Evolutionary conservation across 306 rosid genomes (phyloP).

Genomic region (Purshia tridentata): DNA sequence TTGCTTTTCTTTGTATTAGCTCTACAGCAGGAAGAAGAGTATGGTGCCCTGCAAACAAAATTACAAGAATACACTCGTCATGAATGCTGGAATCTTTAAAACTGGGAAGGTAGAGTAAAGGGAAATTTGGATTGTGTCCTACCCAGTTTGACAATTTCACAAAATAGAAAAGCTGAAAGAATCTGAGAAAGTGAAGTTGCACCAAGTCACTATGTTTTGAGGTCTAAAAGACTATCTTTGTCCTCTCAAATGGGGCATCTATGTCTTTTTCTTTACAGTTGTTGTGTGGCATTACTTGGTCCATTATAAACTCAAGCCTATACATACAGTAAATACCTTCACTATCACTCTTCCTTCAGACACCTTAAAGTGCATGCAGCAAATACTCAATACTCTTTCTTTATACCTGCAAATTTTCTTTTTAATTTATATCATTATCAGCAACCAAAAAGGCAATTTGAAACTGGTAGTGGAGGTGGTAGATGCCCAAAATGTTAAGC

Average conservation of each 20-base stretch:
- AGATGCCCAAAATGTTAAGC: conserved; percentile 2
- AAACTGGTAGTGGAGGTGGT: conserved; percentile 26
- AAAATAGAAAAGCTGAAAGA: conserved; percentile 32
- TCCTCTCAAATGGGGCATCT: conserved; percentile 41
- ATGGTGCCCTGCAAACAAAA: conserved; percentile 10
- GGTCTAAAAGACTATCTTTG: conserved; percentile 47
- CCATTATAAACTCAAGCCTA: conserved; percentile 27
- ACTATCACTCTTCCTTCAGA: conserved; percentile 22
- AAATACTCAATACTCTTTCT: conserved; percentile 4
- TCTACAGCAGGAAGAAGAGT: conserved; percentile 18
- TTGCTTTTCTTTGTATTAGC: conserved; percentile 16
- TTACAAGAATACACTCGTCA: conserved; percentile 20
- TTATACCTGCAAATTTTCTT: not conserved
- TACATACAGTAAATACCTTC: conserved; percentile 34
- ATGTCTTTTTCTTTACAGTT: conserved; percentile 18
- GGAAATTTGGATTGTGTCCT: conserved; percentile 18
- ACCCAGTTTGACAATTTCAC: not conserved
- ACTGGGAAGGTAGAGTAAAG: not conserved
- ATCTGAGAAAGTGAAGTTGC: conserved; percentile 37
- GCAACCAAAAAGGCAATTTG: conserved; percentile 7
- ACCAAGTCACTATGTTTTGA: conserved; percentile 15
- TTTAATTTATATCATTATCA: not conserved
- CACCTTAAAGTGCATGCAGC: not conserved
- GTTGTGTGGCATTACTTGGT: conserved; percentile 3
- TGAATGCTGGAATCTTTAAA: not conserved